Evolutionary conservation across 1,284 basidiomycete genomes (phyloP).

Genomic region (Singerocomus rubriflavus): DNA sequence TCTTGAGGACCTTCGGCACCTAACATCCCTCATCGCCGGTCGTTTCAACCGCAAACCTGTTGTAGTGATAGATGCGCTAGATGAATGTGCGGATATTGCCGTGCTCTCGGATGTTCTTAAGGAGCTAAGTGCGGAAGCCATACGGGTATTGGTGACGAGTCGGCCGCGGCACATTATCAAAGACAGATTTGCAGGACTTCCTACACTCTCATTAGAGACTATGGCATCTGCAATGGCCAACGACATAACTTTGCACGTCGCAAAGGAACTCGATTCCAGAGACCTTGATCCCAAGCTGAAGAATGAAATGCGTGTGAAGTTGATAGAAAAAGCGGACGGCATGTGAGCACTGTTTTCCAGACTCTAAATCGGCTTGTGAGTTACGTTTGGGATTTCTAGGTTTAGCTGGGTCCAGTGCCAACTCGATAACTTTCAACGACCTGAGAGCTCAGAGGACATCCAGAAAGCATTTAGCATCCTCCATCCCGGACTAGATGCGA

Average conservation of each 20-base stretch:
- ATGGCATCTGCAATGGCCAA: conserved; percentile 1
- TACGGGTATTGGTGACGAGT: conserved; percentile 15
- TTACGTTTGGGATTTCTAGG: no score
- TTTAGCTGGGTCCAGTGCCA: no score
- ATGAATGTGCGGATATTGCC: conserved; percentile 10
- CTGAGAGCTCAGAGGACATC: no score
- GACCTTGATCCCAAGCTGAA: conserved; percentile 3
- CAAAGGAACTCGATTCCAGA: conserved; percentile 11
- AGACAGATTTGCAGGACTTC: not conserved
- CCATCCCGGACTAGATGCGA: no score
- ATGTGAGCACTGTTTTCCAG: conserved; percentile 2
- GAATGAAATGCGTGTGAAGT: not conserved
- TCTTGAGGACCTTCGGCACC: not conserved
- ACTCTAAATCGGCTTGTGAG: no score
- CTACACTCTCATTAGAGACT: conserved; percentile 1
- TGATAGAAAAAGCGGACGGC: conserved; percentile 4
- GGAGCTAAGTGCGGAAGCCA: not conserved
- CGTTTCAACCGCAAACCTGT: not conserved
- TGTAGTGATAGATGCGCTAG: conserved; percentile 12
- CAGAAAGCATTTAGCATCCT: no score
- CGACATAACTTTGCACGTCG: conserved; percentile 10
- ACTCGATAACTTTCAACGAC: no score
- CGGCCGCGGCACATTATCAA: conserved; percentile 12
- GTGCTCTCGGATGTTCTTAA: not conserved
- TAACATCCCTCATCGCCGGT: no score